A percentile compares a stretch with the other conserved stretches of the same genome.
Evolutionary conservation across 1,284 basidiomycete species (phyloP).

Genomic region (Microbotryum intermedium): DNA sequence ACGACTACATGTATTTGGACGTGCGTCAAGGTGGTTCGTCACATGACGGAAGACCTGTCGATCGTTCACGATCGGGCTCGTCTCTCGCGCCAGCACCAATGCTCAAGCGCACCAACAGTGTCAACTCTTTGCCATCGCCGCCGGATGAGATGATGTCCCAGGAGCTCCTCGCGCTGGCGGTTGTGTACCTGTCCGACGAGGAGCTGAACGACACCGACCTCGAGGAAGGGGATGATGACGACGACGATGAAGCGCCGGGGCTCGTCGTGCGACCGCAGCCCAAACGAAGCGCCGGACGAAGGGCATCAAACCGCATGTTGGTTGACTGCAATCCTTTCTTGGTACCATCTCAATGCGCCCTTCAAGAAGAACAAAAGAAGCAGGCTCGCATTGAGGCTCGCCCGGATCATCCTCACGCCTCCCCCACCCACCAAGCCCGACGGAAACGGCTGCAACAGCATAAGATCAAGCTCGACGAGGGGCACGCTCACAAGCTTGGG

Average conservation of each 20-base stretch:
- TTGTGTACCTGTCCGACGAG: not conserved
- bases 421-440: not conserved
- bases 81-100: no score
- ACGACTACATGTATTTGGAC: no score
- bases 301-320: not conserved
- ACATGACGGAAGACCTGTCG: no score
- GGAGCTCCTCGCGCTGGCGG: not conserved
- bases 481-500: not conserved
- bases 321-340: not conserved
- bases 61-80: no score
- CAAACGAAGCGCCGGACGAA: not conserved
- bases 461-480: not conserved
- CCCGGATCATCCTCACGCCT: not conserved
- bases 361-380: not conserved
- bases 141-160: not conserved
- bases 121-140: not conserved
- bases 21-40: no score
- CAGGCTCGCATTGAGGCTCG: not conserved
- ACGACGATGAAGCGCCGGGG: not conserved
- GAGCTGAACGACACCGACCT: not conserved
- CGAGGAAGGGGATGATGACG: not conserved
- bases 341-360: not conserved
- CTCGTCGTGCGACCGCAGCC: not conserved
- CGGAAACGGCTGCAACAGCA: not conserved
- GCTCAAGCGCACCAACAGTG: not conserved